These are phyloP conservation scores for Galerina marginata DNA, from an alignment of 768 basidiomycete genomes.

Conservation along the genomic window DNA sequence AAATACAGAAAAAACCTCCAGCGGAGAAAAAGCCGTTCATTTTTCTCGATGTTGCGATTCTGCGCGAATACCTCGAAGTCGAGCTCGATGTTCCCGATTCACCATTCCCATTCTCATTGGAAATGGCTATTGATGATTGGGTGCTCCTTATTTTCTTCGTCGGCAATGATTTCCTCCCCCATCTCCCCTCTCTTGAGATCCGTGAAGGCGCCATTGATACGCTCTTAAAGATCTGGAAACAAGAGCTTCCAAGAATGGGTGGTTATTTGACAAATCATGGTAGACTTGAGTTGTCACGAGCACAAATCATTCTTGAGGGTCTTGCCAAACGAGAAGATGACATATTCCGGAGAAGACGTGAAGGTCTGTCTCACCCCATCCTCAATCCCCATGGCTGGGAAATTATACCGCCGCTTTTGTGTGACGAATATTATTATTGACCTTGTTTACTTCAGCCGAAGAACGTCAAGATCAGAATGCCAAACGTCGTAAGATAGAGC, in stretches of 20 bases:
- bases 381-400: slow-evolving; percentile 21
- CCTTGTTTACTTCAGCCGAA: slow-evolving; percentile 67
- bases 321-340: slow-evolving; percentile 94
- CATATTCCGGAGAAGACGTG: slow-evolving; percentile 90
- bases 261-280: slow-evolving; percentile 97
- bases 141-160: slow-evolving; percentile 99
- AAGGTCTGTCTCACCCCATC: slow-evolving; percentile 65
- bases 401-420: slow-evolving; percentile 20
- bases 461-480: slow-evolving; percentile 91
- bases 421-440: slow-evolving; percentile 31
- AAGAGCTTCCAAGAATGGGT: slow-evolving; percentile 93
- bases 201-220: slow-evolving; percentile 99
- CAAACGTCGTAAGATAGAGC: slow-evolving; percentile 81
- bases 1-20: slow-evolving; percentile 69
- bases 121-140: slow-evolving; percentile 99
- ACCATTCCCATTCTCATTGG: slow-evolving; percentile 89
- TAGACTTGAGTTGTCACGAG: slow-evolving; percentile 80
- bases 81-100: slow-evolving; percentile 85
- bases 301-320: slow-evolving; percentile 94
- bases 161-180: slow-evolving; percentile 98
- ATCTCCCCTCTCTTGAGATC: slow-evolving; percentile 97
- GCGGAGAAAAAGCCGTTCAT: slow-evolving; percentile 95
- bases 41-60: slow-evolving; percentile 94
- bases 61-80: slow-evolving; percentile 97
- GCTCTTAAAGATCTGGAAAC: slow-evolving; percentile 93